Evolutionary conservation across 1,284 basidiomycete genomes (phyloP).

Genomic region (Vanrija sp.): DNA sequence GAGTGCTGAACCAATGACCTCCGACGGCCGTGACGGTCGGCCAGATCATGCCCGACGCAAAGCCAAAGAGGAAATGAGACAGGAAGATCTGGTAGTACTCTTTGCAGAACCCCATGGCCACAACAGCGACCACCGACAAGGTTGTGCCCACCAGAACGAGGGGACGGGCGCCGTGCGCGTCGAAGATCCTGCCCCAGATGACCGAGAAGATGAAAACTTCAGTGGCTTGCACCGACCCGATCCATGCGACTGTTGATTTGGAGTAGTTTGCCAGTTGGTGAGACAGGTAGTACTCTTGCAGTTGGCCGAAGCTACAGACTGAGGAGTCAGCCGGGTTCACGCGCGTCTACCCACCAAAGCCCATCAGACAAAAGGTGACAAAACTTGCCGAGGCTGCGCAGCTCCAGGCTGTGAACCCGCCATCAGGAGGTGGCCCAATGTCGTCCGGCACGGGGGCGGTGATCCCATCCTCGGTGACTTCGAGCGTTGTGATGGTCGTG

Average conservation of each 20-base stretch:
- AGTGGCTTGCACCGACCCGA: slow-evolving; percentile 29
- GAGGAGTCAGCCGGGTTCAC: neutral
- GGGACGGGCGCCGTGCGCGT: slow-evolving; percentile 37
- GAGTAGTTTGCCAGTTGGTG: slow-evolving; percentile 35
- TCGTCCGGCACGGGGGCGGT: too few species aligned
- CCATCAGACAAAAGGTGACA: slow-evolving; percentile 42
- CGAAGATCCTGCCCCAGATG: slow-evolving; percentile 34
- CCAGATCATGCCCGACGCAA: slow-evolving; percentile 37
- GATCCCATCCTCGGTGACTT: too few species aligned
- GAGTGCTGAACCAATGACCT: slow-evolving; percentile 44
- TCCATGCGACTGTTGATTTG: slow-evolving; percentile 38
- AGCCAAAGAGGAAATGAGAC: slow-evolving; percentile 38
- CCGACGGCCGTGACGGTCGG: slow-evolving; percentile 37
- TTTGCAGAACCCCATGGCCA: slow-evolving; percentile 42
- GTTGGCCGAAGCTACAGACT: slow-evolving; percentile 43
- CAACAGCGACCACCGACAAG: slow-evolving; percentile 30
- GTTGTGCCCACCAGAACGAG: slow-evolving; percentile 32
- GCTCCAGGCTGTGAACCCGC: slow-evolving; percentile 41
- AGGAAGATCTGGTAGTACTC: slow-evolving; percentile 44
- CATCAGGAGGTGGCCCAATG: slow-evolving; percentile 42
- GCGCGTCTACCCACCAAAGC: slow-evolving; percentile 36
- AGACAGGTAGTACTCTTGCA: slow-evolving; percentile 36
- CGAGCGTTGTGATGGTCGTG: too few species aligned
- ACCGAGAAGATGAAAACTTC: slow-evolving; percentile 35
- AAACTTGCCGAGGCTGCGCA: slow-evolving; percentile 37